These are phyloP conservation scores for Scenedesmus sp. DNA, from an alignment of 163 green algal species.

Conservation along the genomic window DNA sequence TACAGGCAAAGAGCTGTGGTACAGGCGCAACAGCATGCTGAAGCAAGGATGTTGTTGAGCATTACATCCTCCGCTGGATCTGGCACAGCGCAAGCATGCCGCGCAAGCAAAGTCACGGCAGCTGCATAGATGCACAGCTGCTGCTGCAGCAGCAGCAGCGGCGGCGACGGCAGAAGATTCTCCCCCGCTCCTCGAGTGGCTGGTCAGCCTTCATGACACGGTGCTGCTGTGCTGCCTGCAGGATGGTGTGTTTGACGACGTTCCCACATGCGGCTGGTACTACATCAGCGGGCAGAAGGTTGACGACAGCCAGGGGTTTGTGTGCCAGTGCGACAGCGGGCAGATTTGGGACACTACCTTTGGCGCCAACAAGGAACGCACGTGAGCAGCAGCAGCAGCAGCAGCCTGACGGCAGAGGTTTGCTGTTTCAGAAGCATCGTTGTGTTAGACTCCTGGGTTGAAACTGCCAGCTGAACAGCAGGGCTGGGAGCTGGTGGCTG, in stretches of 20 bases:
- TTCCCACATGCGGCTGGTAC: constrained; percentile 89
- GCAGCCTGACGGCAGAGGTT: too few relatives aligned
- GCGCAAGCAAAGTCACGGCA: too few relatives aligned
- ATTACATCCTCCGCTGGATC: too few relatives aligned
- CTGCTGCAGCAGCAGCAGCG: not conserved
- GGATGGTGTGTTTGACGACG: constrained; percentile 66
- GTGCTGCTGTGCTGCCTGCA: constrained; percentile 41
- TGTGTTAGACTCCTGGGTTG: too few relatives aligned
- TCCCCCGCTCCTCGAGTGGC: not conserved
- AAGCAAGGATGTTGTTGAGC: too few relatives aligned
- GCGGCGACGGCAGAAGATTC: not conserved
- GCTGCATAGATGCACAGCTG: not conserved
- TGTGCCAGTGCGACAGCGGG: constrained; percentile 78
- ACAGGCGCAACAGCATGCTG: too few relatives aligned
- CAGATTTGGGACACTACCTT: constrained; percentile 76
- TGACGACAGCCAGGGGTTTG: constrained; percentile 90
- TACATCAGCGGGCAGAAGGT: constrained; percentile 57
- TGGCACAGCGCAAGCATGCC: too few relatives aligned
- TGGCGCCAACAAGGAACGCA: constrained; percentile 63
- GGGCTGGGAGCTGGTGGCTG: too few relatives aligned
- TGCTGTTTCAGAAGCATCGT: too few relatives aligned
- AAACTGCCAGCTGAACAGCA: too few relatives aligned
- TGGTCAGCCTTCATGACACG: not conserved
- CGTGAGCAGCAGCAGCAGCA: constrained; percentile 58
- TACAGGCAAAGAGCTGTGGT: too few relatives aligned